phyloP scores from a whole-genome alignment of 768 basidiomycete species.

The Amanita phalloides region DNA sequence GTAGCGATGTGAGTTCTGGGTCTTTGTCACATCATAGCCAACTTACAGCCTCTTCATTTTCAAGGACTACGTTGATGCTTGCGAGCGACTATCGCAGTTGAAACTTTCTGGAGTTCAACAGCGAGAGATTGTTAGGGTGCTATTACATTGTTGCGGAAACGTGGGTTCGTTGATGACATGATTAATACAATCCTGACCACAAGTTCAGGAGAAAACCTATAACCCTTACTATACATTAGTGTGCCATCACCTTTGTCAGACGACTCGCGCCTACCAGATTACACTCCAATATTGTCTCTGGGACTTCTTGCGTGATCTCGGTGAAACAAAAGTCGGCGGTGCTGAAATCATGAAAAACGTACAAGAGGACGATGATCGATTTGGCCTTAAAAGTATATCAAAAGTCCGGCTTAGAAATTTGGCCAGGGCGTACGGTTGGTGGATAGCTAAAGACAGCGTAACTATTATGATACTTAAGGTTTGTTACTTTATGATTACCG shows the following conservation, averaged over 20 bases:
- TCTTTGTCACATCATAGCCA: not conserved
- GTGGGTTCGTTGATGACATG: slow-evolving; percentile 28
- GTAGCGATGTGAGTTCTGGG: slow-evolving; percentile 63
- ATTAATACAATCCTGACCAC: not conserved
- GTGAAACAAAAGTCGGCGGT: slow-evolving; percentile 75
- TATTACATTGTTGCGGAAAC: slow-evolving; percentile 88
- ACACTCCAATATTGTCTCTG: slow-evolving; percentile 93
- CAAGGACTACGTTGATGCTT: slow-evolving; percentile 95
- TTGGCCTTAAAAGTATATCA: slow-evolving; percentile 44
- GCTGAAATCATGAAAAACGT: slow-evolving; percentile 62
- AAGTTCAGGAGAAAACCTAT: slow-evolving; percentile 70
- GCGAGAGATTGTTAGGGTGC: slow-evolving; percentile 87
- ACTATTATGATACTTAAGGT: slow-evolving; percentile 81
- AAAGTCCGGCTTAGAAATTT: slow-evolving; percentile 54
- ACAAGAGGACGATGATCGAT: slow-evolving; percentile 32
- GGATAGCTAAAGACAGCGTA: slow-evolving; percentile 77
- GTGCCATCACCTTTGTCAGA: slow-evolving; percentile 68
- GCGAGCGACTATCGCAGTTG: slow-evolving; percentile 77
- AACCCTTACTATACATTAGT: slow-evolving; percentile 96
- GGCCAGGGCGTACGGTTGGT: slow-evolving; percentile 86
- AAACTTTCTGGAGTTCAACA: slow-evolving; percentile 84
- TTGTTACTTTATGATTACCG: not conserved
- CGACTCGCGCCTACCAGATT: slow-evolving; percentile 78
- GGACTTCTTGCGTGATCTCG: slow-evolving; percentile 92
- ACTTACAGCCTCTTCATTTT: not conserved